Percentiles rank a stretch among this genome's conserved stretches.
phyloP scores from a whole-genome alignment of 306 rosid genomes.

The Cucurbita moschata region DNA sequence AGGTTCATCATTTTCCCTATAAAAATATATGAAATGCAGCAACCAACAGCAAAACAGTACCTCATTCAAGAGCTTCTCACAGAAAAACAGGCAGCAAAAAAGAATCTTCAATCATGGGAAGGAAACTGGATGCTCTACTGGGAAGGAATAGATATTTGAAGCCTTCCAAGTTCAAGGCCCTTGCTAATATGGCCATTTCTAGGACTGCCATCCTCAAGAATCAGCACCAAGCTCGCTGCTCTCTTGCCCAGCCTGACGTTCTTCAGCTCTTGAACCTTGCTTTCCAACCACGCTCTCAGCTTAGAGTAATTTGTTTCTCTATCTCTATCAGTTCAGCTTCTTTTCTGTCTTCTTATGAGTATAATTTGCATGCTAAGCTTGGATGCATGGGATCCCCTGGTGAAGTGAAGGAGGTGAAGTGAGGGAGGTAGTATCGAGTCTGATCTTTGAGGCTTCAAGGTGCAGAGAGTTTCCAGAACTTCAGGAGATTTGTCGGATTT shows the following conservation, averaged over 20 bases:
- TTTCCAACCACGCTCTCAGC: constrained; percentile 58
- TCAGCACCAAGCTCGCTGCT: constrained; percentile 42
- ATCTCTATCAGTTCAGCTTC: background rate
- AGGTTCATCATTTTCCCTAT: background rate
- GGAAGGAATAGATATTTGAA: constrained; percentile 36
- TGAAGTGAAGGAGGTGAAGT: constrained; percentile 78
- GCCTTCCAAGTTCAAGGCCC: constrained; percentile 43
- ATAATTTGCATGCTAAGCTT: background rate
- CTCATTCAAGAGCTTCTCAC: background rate
- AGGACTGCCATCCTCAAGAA: constrained; percentile 55
- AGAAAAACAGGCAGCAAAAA: background rate
- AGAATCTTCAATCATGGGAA: constrained; percentile 32
- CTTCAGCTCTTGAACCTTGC: constrained; percentile 59
- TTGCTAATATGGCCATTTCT: constrained; percentile 43
- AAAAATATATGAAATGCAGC: background rate
- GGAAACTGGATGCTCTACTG: constrained; percentile 51
- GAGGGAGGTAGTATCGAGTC: constrained; percentile 52
- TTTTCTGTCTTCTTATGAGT: background rate
- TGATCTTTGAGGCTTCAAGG: constrained; percentile 65
- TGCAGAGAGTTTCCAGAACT: constrained; percentile 97
- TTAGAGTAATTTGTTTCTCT: constrained; percentile 4
- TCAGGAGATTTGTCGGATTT: constrained; percentile 51
- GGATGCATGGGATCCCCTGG: constrained; percentile 53
- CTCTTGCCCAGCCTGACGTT: constrained; percentile 54
- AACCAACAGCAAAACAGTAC: too few relatives aligned